Base-by-base conservation (phyloP, 139 green algal species). In the Chlorella ohadii region DNA sequence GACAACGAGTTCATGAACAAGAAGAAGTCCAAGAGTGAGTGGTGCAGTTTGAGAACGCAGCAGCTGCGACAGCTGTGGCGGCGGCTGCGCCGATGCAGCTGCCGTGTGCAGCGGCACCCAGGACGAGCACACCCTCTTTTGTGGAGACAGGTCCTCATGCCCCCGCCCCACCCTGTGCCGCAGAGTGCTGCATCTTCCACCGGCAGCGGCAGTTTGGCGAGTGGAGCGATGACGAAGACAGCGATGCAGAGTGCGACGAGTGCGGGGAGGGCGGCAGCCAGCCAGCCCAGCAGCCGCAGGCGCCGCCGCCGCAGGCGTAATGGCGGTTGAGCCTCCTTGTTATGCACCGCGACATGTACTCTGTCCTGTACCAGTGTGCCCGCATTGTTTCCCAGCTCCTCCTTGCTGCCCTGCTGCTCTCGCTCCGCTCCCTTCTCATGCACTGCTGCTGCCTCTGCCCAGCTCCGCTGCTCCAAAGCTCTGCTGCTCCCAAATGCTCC, bases 181-280 rank as follows among this genome's bases (percentile, higher is more conserved):
- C 91, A 97, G 94, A 97, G 90, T 98, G 95, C 84, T 98, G 95
- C 85, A 97, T 97, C 47, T 98, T 97, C 63, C 95, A 98, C 70
- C 91, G 90, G 56, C 87, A 90, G 41, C 90, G 91, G 23, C 73
- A 85, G 11, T 98, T 97, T 92, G 95, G 95, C 2, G 93, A 98
- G 23, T 98, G 95, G 95, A 94, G 89, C 38, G 93, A 96, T 56
- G 88, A 91, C 23, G 92, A 95, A 56, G 93, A 96, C 85, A 94
- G 89, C 38, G 93, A 96, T 77, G 76, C 71, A 13, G 92, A 96
- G 28, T 84, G 75, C 39, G 79, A 78, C 15, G 51, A 59, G 23
- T 84, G 79, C 22, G 34, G 34, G 11, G 72, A 79, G 64, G n/a
- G n/a, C n/a, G 31, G 64, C 68, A 31, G 7, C 7, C 74, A 81